Conservation (phyloP, 2,329 filamentous ascomycete species). For the Colletotrichum lupini region DNA sequence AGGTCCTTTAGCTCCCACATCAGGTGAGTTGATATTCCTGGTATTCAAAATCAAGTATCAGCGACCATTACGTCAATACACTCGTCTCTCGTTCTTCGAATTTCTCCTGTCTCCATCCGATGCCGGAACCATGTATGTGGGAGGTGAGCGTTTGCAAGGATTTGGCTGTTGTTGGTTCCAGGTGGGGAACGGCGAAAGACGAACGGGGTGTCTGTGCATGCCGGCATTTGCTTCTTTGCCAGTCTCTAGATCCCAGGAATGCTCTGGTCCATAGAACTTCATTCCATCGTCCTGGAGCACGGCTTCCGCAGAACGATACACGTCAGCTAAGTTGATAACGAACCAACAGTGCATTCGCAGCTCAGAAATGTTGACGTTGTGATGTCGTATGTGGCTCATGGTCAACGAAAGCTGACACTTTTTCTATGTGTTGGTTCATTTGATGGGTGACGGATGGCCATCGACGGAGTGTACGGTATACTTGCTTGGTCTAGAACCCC, state of each 20-base stretch:
- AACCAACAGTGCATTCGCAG: too few relatives aligned
- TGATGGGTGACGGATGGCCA: neutral
- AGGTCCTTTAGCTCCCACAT: neutral
- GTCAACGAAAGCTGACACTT: too few relatives aligned
- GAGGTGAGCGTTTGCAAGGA: neutral
- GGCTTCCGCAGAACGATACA: neutral
- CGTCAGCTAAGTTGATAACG: neutral
- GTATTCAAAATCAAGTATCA: neutral
- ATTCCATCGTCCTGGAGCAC: neutral
- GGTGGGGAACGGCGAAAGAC: neutral
- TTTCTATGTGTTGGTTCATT: neutral
- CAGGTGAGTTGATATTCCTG: neutral
- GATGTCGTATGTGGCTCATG: neutral
- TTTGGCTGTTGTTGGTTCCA: neutral
- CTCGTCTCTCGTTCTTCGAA: neutral
- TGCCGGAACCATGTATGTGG: neutral
- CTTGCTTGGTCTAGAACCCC: neutral
- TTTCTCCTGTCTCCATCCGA: neutral
- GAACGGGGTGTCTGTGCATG: slow-evolving; percentile 25
- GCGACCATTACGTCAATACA: neutral
- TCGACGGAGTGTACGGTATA: neutral
- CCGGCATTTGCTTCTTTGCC: neutral
- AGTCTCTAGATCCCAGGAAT: neutral
- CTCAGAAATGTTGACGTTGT: neutral
- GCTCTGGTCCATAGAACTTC: neutral